phyloP scores from a whole-genome alignment of 2,329 filamentous ascomycete species.

The Alternaria arbusti region DNA sequence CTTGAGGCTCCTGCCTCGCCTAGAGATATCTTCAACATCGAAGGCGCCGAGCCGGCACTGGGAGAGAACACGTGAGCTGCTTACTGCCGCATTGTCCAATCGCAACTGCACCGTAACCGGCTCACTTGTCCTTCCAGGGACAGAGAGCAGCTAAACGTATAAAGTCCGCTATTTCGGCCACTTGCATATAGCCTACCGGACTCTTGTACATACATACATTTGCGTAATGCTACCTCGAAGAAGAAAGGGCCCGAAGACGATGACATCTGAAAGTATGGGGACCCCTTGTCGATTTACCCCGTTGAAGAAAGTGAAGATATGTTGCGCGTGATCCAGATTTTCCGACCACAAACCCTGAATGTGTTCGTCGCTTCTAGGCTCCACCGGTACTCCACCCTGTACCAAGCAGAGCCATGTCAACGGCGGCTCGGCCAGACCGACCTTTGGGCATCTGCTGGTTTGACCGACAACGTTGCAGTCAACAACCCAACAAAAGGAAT shows the following conservation, averaged over 20 bases:
- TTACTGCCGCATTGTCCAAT: background rate
- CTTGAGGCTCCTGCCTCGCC: conserved; percentile 33
- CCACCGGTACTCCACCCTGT: conserved; percentile 20
- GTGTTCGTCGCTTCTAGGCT: conserved; percentile 18
- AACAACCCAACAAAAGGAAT: conserved; percentile 6
- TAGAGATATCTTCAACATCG: conserved; percentile 1
- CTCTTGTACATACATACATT: conserved; percentile 14
- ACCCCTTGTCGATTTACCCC: background rate
- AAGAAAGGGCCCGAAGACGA: background rate
- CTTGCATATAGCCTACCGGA: conserved; percentile 21
- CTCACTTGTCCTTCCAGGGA: background rate
- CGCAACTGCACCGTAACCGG: background rate
- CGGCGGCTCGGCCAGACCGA: conserved; percentile 11
- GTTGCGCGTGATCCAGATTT: conserved; percentile 10
- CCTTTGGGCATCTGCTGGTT: conserved; percentile 1
- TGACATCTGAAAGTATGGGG: background rate
- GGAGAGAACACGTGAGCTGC: background rate
- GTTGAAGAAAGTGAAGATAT: background rate
- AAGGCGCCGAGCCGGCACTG: conserved; percentile 13
- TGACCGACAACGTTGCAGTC: conserved; percentile 12
- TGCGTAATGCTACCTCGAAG: background rate
- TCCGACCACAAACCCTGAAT: conserved; percentile 15
- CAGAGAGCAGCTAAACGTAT: background rate
- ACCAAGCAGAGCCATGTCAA: conserved; percentile 7
- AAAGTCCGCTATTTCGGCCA: conserved; percentile 23